Evolutionary conservation across 352 stramenopile genomes (phyloP).

Genomic region (Globisporangium lucens): DNA sequence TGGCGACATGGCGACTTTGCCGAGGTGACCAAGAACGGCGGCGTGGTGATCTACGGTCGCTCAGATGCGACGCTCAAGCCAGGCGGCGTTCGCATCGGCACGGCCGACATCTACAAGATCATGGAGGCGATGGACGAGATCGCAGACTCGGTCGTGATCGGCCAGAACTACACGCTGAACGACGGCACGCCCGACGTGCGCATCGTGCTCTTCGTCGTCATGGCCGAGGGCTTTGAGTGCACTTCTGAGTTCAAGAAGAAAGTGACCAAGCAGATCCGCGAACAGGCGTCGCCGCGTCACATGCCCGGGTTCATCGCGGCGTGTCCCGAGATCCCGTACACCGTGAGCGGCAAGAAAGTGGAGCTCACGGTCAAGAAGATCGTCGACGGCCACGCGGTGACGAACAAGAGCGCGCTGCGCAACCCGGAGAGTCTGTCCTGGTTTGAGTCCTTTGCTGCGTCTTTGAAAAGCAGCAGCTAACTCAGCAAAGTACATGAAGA

Average conservation of each 20-base stretch:
- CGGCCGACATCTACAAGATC: slow-evolving; percentile 80
- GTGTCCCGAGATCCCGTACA: slow-evolving; percentile 74
- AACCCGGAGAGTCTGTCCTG: slow-evolving; percentile 64
- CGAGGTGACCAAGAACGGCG: slow-evolving; percentile 55
- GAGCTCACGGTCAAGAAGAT: slow-evolving; percentile 81
- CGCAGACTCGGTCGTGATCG: slow-evolving; percentile 64
- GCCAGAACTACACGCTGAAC: slow-evolving; percentile 55
- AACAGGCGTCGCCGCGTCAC: slow-evolving; percentile 64
- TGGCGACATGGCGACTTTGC: slow-evolving; percentile 86
- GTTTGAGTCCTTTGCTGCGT: slow-evolving; percentile 48
- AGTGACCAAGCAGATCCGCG: slow-evolving; percentile 51
- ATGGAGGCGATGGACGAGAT: slow-evolving; percentile 65
- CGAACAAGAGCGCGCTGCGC: slow-evolving; percentile 60
- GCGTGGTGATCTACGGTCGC: slow-evolving; percentile 73
- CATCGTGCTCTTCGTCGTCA: slow-evolving; percentile 74
- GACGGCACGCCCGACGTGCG: slow-evolving; percentile 70
- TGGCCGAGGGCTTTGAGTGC: slow-evolving; percentile 36
- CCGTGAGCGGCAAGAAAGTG: slow-evolving; percentile 78
- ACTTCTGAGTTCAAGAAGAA: slow-evolving; percentile 48
- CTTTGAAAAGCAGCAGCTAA: slow-evolving; percentile 17
- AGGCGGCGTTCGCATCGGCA: slow-evolving; percentile 72
- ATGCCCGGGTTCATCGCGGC: slow-evolving; percentile 57
- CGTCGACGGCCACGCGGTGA: slow-evolving; percentile 52
- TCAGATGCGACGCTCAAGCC: slow-evolving; percentile 79
- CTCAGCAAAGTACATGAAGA: background rate